A percentile compares a stretch with the other conserved stretches of the same genome.
Conservation (phyloP, 257 asterid species). For the Solanum verrucosum region DNA sequence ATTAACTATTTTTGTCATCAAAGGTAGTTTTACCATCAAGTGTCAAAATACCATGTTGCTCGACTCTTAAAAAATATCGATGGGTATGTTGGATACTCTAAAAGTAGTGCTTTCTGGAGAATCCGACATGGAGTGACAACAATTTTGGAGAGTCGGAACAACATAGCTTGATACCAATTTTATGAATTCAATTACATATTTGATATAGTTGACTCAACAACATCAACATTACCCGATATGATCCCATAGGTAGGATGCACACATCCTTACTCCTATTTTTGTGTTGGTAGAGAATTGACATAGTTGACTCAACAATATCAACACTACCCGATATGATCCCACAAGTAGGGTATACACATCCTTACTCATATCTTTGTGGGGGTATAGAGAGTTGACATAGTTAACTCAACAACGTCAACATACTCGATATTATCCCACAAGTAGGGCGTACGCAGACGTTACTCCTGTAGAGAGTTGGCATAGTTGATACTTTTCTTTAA, state of each 20-base stretch:
- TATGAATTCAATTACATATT: background rate
- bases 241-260: background rate
- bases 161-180: background rate
- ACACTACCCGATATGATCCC: too few species aligned
- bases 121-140: background rate
- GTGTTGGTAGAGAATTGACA: background rate
- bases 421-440: background rate
- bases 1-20: too few species aligned
- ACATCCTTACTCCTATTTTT: background rate
- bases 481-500: background rate
- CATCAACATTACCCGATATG: background rate
- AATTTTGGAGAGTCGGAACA: background rate
- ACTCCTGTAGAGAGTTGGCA: background rate
- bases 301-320: background rate
- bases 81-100: background rate
- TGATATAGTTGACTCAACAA: background rate
- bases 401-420: background rate
- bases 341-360: too few species aligned
- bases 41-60: background rate
- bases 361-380: too few species aligned
- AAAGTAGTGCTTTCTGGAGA: background rate
- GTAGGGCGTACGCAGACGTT: too few species aligned
- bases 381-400: too few species aligned
- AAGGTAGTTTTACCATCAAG: too few species aligned
- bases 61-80: background rate